Conservation (phyloP, 208 protist species). For the Leishmania gerbilli region DNA sequence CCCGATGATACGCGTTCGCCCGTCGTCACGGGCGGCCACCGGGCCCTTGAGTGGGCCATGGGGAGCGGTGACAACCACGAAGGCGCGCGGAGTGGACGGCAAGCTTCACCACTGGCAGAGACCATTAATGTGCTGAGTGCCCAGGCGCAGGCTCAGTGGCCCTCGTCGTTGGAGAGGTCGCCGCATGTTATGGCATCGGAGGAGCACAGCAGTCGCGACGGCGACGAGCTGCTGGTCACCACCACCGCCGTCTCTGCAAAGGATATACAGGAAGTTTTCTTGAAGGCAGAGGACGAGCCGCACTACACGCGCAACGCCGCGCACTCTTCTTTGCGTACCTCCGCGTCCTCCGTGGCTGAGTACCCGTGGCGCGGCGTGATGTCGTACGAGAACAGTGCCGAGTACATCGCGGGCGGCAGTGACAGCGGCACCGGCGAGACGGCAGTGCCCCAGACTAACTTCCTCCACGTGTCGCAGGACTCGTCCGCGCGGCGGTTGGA, state of each 20-base stretch:
- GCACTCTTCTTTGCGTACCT: slow-evolving; percentile 11
- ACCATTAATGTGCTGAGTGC: background rate
- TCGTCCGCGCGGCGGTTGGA: slow-evolving; percentile 15
- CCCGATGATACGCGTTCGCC: background rate
- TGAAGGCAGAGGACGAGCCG: background rate
- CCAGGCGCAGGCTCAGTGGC: background rate
- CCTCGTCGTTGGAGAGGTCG: background rate
- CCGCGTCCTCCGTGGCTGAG: slow-evolving; percentile 17
- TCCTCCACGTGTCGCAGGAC: slow-evolving; percentile 33
- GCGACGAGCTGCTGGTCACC: background rate
- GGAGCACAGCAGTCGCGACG: background rate
- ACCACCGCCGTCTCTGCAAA: background rate
- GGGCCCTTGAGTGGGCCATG: background rate
- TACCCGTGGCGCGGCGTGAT: slow-evolving; percentile 17
- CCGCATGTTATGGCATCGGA: background rate
- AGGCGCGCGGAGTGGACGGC: background rate
- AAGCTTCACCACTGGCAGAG: background rate
- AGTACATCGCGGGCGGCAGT: background rate
- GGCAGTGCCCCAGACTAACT: slow-evolving; percentile 11
- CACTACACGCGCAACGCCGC: background rate
- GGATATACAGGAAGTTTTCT: background rate
- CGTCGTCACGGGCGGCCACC: background rate
- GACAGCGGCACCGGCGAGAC: background rate
- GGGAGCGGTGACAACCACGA: background rate
- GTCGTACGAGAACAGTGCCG: slow-evolving; percentile 7